Evolutionary conservation across 2,329 filamentous ascomycete genomes (phyloP).

Genomic region (Colletotrichum salicis): DNA sequence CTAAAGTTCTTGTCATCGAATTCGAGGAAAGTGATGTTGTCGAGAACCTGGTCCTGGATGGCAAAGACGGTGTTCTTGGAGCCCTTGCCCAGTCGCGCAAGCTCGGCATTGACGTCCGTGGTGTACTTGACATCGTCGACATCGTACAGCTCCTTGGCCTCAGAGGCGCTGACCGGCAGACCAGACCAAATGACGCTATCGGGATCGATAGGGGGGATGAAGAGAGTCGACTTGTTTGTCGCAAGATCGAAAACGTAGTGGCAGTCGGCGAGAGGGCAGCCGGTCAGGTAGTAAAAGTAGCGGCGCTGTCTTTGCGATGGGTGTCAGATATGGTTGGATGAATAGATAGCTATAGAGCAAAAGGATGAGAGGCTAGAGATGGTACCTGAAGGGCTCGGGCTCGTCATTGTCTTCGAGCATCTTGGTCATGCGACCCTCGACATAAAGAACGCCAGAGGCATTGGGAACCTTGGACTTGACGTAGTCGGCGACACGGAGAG

Average conservation of each 20-base stretch:
- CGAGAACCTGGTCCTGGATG: constrained; percentile 81
- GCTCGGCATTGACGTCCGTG: constrained; percentile 79
- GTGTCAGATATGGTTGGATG: constrained; percentile 6
- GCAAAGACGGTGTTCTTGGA: constrained; percentile 71
- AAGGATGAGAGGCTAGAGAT: neutral
- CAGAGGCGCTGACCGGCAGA: constrained; percentile 79
- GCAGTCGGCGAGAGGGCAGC: constrained; percentile 82
- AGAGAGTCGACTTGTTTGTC: constrained; percentile 80
- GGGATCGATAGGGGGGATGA: constrained; percentile 89
- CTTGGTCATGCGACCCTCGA: constrained; percentile 84
- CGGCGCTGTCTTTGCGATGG: constrained; percentile 76
- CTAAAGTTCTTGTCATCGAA: constrained; percentile 60
- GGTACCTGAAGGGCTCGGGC: constrained; percentile 80
- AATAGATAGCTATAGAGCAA: no score
- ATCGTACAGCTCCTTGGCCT: constrained; percentile 82
- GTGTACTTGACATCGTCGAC: constrained; percentile 81
- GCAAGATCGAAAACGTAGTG: constrained; percentile 84
- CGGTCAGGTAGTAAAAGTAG: constrained; percentile 94
- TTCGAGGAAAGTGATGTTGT: constrained; percentile 75
- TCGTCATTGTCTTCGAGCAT: constrained; percentile 92
- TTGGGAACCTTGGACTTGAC: constrained; percentile 75
- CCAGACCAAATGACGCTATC: constrained; percentile 94
- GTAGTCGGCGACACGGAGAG: constrained; percentile 82
- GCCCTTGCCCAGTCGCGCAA: constrained; percentile 62
- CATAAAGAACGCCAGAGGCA: constrained; percentile 79